Evolutionary conservation across 2,329 filamentous ascomycete species (phyloP), one percentile per base, ranked within the genome.

Genomic region (Aspergillus piperis): DNA sequence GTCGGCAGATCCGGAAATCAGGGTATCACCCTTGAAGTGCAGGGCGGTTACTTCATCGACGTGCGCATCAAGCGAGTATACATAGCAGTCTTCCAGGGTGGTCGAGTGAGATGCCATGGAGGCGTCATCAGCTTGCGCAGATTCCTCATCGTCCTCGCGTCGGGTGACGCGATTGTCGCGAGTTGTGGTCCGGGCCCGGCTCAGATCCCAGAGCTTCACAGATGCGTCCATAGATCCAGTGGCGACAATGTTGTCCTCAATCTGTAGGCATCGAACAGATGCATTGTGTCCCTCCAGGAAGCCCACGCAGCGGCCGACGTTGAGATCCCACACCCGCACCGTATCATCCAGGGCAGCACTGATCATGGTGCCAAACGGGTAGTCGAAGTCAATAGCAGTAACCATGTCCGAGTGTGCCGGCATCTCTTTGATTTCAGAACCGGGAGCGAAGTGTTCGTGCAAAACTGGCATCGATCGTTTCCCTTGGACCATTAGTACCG

Each of bases 141-240:
- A 44, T 5, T 67, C 70, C 8, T 87, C 81, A 17, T 77, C 73
- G 23, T 79, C 78, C 11, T 83, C 81, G 38, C 80, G 76, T 27
- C 80, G 80, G 67, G 80, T 80, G 61, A 83, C 77, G 54, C 80
- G 79, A 62, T 84, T 86, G 60, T 86, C 83, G 10, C 66, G 68
- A 11, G 91, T 90, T 56, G 91, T 88, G 73, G 96, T 95, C 68
- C 90, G 90, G 25, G 93, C 91, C 73, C 89, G 90, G 75, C 90
- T 96, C 48, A 99, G 80, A 78, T 99, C 95, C 95, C 95, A 99
- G 15, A 99, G 81, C 57, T 91, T 88, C 69, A 99, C 95, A 1
- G 92, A 96, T 3, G 95, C 95, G 73, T 99, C 95, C 83, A 93
- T 90, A 2, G 92, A 96, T 17, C 95, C 95, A 1, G 95, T 98